Conservation (phyloP, 805 yeast species). For the Zygosaccharomyces gambellarensis region DNA sequence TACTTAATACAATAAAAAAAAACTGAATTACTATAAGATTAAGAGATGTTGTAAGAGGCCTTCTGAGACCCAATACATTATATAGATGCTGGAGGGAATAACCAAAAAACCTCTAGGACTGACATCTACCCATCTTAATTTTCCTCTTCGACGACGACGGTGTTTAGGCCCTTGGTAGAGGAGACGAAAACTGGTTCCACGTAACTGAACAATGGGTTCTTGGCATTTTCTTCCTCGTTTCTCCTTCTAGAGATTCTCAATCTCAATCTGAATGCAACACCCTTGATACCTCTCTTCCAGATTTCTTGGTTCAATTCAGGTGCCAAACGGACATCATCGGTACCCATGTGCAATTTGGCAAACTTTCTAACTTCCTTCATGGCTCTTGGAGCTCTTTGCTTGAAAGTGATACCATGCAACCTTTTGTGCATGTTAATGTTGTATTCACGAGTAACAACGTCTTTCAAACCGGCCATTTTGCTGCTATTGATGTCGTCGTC, state of each 20-base stretch:
- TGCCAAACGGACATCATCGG: constrained; percentile 97
- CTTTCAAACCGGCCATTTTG: constrained; percentile 66
- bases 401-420: constrained; percentile 98
- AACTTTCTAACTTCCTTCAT: constrained; percentile 98
- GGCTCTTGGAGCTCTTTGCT: constrained; percentile 99
- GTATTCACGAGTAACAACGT: constrained; percentile 99
- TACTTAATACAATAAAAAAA: constrained; percentile 5
- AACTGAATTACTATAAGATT: neutral
- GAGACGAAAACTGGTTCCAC: constrained; percentile 97
- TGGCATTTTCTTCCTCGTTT: constrained; percentile 99
- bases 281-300: constrained; percentile 99
- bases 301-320: constrained; percentile 97
- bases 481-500: constrained; percentile 8
- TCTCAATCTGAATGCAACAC: constrained; percentile 97
- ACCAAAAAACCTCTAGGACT: constrained; percentile 1
- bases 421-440: constrained; percentile 99
- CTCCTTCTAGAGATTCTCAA: constrained; percentile 98
- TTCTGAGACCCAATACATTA: neutral
- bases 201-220: constrained; percentile 94
- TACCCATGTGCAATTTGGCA: constrained; percentile 98
- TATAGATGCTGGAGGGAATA: neutral
- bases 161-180: constrained; percentile 94
- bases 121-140: constrained; percentile 34
- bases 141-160: constrained; percentile 91
- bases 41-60: constrained; percentile 1